Evolutionary conservation across 805 yeast genomes (phyloP).

Genomic region (Cyberlindnera xishuangbannaensis): DNA sequence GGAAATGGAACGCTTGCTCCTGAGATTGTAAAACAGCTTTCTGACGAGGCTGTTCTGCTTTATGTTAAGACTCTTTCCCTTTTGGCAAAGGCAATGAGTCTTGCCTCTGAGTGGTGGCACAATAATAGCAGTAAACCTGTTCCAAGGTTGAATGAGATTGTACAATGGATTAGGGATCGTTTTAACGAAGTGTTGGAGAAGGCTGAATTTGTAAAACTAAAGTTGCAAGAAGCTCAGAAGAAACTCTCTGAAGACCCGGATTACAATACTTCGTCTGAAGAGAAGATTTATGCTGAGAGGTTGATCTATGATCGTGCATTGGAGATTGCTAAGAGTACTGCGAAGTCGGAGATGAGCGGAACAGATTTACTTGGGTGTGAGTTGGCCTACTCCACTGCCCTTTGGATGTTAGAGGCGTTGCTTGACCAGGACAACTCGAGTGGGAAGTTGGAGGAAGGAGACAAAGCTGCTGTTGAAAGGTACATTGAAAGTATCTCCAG

Average conservation of each 20-base stretch:
- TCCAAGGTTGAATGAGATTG: slow-evolving; percentile 47
- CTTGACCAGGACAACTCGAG: slow-evolving; percentile 39
- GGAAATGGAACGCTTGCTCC: slow-evolving; percentile 41
- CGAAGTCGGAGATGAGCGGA: slow-evolving; percentile 76
- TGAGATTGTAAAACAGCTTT: slow-evolving; percentile 47
- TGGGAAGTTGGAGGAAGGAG: slow-evolving; percentile 60
- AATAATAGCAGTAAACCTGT: slow-evolving; percentile 35
- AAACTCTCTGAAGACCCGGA: slow-evolving; percentile 19
- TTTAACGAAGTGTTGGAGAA: slow-evolving; percentile 86
- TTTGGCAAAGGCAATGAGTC: slow-evolving; percentile 78
- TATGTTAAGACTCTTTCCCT: slow-evolving; percentile 81
- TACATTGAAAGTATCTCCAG: slow-evolving; percentile 80
- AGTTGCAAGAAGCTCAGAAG: slow-evolving; percentile 45
- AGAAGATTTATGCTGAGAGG: slow-evolving; percentile 64
- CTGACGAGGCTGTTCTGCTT: slow-evolving; percentile 82
- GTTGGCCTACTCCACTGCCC: slow-evolving; percentile 80
- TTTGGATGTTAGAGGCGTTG: slow-evolving; percentile 93
- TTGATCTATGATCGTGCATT: slow-evolving; percentile 88
- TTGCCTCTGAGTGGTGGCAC: slow-evolving; percentile 91
- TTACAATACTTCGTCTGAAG: slow-evolving; percentile 6
- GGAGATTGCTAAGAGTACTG: slow-evolving; percentile 89
- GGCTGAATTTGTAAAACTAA: slow-evolving; percentile 71
- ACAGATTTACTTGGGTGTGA: slow-evolving; percentile 71
- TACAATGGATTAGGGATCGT: slow-evolving; percentile 83
- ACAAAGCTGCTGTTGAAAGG: slow-evolving; percentile 67